Evolutionary conservation across 169 alveolate genomes (phyloP).

Genomic region (Plasmodium chabaudi): DNA sequence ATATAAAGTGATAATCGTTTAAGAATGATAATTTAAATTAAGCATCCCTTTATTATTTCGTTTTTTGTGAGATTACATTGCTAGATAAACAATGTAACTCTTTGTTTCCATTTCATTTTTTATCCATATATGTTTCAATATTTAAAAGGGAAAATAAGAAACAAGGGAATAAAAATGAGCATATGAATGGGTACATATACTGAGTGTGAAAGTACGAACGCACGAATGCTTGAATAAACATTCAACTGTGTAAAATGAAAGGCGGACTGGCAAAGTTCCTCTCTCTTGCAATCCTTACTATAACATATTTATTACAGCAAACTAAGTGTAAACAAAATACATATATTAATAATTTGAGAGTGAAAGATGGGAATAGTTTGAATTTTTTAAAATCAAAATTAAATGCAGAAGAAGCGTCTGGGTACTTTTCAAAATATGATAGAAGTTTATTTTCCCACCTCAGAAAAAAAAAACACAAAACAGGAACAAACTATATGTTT

Average conservation of each 20-base stretch:
- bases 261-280: neutral
- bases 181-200: no score
- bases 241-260: constrained; percentile 13
- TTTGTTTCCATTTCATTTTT: no score
- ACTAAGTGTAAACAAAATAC: neutral
- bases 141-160: no score
- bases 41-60: no score
- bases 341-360: neutral
- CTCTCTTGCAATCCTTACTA: neutral
- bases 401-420: no score
- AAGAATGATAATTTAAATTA: no score
- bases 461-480: neutral
- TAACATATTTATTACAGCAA: neutral
- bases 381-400: constrained; percentile 3
- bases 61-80: no score
- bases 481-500: neutral
- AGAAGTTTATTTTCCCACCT: neutral
- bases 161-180: no score
- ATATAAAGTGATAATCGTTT: no score
- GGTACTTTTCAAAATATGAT: neutral
- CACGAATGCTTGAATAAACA: constrained; percentile 4
- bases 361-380: neutral
- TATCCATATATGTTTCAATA: no score
- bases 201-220: no score
- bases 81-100: no score